phyloP scores from a whole-genome alignment of 305 asterid species.

The Fraxinus baroniana region DNA sequence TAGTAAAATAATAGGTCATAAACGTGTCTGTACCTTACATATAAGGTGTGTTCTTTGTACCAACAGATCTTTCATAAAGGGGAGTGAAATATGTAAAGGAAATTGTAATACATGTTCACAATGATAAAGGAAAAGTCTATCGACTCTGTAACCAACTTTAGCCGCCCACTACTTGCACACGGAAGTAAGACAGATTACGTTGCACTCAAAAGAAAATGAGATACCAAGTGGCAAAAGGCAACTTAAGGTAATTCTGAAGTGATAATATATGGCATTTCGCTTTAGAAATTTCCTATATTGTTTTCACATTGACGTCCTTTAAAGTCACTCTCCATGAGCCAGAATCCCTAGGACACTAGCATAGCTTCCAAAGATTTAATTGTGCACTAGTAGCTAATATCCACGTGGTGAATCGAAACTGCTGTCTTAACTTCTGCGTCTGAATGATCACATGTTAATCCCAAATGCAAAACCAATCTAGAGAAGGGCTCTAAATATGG shows the following conservation, averaged over 20 bases:
- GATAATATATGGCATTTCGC: background rate
- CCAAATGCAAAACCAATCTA: background rate
- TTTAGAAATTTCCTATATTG: background rate
- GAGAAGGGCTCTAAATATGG: background rate
- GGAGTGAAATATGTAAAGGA: background rate
- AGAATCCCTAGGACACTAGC: background rate
- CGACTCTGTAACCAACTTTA: background rate
- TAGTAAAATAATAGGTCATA: background rate
- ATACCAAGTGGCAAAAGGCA: background rate
- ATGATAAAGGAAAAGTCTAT: background rate
- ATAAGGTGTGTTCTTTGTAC: background rate
- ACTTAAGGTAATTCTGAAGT: background rate
- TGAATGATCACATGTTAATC: background rate
- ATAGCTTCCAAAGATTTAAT: background rate
- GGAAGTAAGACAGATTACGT: background rate
- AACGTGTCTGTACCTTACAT: background rate
- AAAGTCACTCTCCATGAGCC: background rate
- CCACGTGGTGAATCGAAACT: background rate
- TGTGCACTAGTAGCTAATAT: background rate
- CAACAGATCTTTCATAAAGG: background rate
- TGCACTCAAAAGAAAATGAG: background rate
- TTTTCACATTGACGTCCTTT: background rate
- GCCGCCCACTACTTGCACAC: background rate
- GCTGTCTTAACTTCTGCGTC: background rate
- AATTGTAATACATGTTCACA: background rate